phyloP scores from a whole-genome alignment of 345 rosid genomes.

The Mallotus nudiflorus region DNA sequence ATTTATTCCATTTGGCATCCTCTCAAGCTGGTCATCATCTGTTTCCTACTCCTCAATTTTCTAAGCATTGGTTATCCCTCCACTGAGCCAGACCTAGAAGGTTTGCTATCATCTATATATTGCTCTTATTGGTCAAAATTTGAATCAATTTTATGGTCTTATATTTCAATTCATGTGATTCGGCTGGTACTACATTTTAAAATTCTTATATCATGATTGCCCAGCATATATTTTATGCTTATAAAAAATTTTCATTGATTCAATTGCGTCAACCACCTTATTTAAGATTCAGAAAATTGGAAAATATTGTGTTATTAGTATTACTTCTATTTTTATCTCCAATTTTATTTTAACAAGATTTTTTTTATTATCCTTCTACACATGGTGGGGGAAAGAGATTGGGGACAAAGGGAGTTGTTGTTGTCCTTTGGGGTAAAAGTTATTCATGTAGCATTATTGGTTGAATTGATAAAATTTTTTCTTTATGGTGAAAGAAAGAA shows the following conservation, averaged over 20 bases:
- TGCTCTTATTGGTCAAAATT: not conserved
- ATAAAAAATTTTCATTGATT: not conserved
- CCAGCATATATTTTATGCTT: not conserved
- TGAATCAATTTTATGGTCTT: not conserved
- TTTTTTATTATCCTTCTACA: too few species aligned
- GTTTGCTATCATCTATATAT: constrained; percentile 34
- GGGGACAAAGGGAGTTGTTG: too few species aligned
- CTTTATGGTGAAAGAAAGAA: too few species aligned
- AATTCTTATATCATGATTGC: not conserved
- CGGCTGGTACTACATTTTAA: not conserved
- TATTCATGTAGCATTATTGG: too few species aligned
- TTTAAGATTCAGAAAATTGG: not conserved
- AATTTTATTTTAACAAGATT: too few species aligned
- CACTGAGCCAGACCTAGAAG: constrained; percentile 66
- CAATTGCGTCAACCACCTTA: not conserved
- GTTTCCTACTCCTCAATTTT: constrained; percentile 41
- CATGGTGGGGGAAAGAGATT: too few species aligned
- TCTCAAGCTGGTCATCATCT: constrained; percentile 32
- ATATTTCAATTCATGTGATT: not conserved
- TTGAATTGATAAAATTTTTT: not conserved
- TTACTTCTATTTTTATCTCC: too few species aligned
- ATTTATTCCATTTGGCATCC: constrained; percentile 30
- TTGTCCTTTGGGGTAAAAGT: too few species aligned
- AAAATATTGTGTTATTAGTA: not conserved
- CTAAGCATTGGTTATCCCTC: constrained; percentile 42